A percentile compares a stretch with the other conserved stretches of the same genome.
Evolutionary conservation across 306 rosid genomes (phyloP).

Genomic region (Gastrolobium bilobum): DNA sequence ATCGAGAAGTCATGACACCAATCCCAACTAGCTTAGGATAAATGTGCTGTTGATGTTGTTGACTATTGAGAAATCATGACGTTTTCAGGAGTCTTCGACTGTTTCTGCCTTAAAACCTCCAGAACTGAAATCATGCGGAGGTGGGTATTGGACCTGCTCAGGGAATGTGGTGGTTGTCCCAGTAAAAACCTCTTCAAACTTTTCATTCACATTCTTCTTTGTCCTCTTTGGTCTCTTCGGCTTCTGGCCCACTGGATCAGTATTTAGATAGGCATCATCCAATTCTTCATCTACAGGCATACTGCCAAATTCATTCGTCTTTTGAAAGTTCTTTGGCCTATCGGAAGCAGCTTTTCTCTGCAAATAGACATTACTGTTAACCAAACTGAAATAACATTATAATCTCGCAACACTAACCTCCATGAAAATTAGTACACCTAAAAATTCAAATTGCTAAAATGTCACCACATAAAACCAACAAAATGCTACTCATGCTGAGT

Average conservation of each 20-base stretch:
- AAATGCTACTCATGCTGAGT: not conserved
- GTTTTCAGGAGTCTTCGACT: constrained; percentile 21
- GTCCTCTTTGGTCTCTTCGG: constrained; percentile 73
- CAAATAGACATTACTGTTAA: constrained; percentile 41
- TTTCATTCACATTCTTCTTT: constrained; percentile 69
- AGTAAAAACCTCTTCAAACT: constrained; percentile 61
- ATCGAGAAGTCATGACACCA: not conserved
- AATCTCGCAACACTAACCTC: constrained; percentile 26
- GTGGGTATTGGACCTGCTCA: constrained; percentile 52
- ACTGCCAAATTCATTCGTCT: constrained; percentile 48
- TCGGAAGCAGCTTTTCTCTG: constrained; percentile 72
- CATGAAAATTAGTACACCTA: not conserved
- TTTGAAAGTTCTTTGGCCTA: constrained; percentile 58
- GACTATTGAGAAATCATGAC: not conserved
- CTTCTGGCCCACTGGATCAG: constrained; percentile 56
- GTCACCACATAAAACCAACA: constrained; percentile 19
- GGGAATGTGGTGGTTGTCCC: constrained; percentile 43
- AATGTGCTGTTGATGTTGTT: no score
- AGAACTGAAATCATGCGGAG: constrained; percentile 36
- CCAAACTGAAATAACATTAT: constrained; percentile 2
- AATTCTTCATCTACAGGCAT: constrained; percentile 53
- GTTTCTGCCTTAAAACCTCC: constrained; percentile 43
- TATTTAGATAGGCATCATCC: constrained; percentile 54
- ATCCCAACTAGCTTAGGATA: no score
- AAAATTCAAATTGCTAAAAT: constrained; percentile 8